phyloP scores from a whole-genome alignment of 805 yeast genomes.

The Candida taoyuanica region DNA sequence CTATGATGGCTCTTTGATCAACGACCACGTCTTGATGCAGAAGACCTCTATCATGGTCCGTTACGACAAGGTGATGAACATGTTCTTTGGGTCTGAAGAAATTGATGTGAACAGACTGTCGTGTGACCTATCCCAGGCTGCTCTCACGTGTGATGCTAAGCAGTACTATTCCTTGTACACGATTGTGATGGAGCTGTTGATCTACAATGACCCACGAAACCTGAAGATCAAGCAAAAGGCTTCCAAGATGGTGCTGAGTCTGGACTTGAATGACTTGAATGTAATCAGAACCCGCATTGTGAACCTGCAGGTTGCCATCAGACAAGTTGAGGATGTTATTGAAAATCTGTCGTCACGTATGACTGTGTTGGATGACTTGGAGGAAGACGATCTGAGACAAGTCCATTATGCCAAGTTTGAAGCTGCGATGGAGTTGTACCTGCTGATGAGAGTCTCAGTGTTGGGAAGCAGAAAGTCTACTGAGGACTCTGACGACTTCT shows the following conservation, averaged over 20 bases:
- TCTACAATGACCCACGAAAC: conserved; percentile 70
- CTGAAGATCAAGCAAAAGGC: conserved; percentile 53
- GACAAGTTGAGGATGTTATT: conserved; percentile 37
- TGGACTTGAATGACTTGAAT: conserved; percentile 60
- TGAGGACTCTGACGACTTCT: conserved; percentile 31
- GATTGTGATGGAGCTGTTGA: conserved; percentile 56
- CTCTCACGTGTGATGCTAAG: conserved; percentile 62
- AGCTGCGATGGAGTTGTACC: conserved; percentile 38
- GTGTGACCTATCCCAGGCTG: conserved; percentile 66
- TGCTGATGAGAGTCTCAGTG: conserved; percentile 41
- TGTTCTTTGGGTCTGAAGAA: conserved; percentile 30
- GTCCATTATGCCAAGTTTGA: conserved; percentile 35
- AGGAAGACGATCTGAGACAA: conserved; percentile 38
- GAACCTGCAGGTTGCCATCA: conserved; percentile 44
- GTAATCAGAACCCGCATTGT: conserved; percentile 45
- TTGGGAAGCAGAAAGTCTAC: conserved; percentile 28
- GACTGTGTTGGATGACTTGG: conserved; percentile 44
- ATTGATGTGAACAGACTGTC: conserved; percentile 41
- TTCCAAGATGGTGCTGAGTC: conserved; percentile 61
- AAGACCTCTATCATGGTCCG: conserved; percentile 59
- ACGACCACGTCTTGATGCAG: conserved; percentile 52
- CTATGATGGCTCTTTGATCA: conserved; percentile 45
- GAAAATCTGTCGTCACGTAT: conserved; percentile 47
- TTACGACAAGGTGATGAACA: conserved; percentile 49
- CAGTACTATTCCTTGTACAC: conserved; percentile 68